phyloP scores from a whole-genome alignment of 257 asterid genomes.

The Solanum piurae region DNA sequence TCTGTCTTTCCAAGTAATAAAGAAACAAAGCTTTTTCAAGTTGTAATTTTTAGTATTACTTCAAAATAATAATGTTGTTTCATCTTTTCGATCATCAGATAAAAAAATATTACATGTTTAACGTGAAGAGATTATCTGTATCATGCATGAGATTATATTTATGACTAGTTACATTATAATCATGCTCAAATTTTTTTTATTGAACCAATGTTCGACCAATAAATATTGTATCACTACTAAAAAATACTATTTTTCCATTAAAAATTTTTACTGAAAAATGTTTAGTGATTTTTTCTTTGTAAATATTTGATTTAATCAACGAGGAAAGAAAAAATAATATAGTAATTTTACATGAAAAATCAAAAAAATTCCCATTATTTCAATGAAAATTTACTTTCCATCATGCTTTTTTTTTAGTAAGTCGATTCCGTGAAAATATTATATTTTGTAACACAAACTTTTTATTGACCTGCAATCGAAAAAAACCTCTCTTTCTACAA shows the following conservation, averaged over 20 bases:
- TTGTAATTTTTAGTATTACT: not conserved
- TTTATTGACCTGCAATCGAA: not conserved
- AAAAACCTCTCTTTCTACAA: not conserved
- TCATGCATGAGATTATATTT: too few species aligned
- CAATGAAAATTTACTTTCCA: too few species aligned
- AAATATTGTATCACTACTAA: too few species aligned
- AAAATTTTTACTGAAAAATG: not conserved
- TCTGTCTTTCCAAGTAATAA: not conserved
- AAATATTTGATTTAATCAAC: too few species aligned
- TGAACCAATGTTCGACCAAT: not conserved
- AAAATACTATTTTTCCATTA: too few species aligned
- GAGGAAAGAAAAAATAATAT: too few species aligned
- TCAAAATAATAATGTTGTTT: not conserved
- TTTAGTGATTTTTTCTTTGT: not conserved
- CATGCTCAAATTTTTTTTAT: not conserved
- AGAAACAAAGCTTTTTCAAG: not conserved
- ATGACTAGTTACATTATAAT: not conserved
- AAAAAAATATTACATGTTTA: too few species aligned
- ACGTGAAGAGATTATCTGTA: too few species aligned
- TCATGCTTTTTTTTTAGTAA: too few species aligned
- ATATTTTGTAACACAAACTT: too few species aligned
- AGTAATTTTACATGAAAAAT: too few species aligned
- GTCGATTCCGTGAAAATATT: not conserved
- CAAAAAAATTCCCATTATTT: too few species aligned
- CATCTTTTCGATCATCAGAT: not conserved